These are phyloP conservation scores for Rhodotorula sp. DNA, from an alignment of 1,284 basidiomycete genomes.

Conservation along the genomic window DNA sequence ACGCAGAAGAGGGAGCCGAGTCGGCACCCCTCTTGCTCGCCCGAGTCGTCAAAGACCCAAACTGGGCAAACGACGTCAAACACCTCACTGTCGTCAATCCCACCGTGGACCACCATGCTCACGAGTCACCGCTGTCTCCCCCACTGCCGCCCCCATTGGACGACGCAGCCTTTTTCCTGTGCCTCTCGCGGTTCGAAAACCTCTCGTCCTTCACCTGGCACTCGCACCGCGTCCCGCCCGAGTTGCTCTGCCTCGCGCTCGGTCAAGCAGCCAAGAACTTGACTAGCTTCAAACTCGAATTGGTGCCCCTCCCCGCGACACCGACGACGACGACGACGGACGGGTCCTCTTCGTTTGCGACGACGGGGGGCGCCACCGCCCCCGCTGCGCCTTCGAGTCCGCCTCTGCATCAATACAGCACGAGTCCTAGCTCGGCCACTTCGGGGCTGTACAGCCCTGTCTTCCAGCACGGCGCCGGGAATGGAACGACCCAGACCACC, in stretches of 20 bases:
- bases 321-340: not conserved
- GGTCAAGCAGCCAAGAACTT: constrained; percentile 13
- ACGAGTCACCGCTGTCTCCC: not conserved
- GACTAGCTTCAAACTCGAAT: constrained; percentile 22
- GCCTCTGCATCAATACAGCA: not conserved
- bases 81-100: not conserved
- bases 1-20: constrained; percentile 6
- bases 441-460: not conserved
- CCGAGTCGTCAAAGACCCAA: not conserved
- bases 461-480: not conserved
- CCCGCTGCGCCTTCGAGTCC: not conserved
- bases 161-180: constrained; percentile 13
- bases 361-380: no score
- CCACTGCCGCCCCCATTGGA: constrained; percentile 16
- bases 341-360: no score
- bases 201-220: constrained; percentile 31
- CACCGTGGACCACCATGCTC: not conserved
- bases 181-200: constrained; percentile 17
- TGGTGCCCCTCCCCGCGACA: constrained; percentile 1
- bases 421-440: not conserved
- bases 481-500: not conserved
- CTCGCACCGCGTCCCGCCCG: constrained; percentile 27
- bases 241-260: constrained; percentile 30
- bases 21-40: constrained; percentile 4
- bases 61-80: not conserved